phyloP scores from a whole-genome alignment of 805 yeast species.

The Kuraishia floccosa region DNA sequence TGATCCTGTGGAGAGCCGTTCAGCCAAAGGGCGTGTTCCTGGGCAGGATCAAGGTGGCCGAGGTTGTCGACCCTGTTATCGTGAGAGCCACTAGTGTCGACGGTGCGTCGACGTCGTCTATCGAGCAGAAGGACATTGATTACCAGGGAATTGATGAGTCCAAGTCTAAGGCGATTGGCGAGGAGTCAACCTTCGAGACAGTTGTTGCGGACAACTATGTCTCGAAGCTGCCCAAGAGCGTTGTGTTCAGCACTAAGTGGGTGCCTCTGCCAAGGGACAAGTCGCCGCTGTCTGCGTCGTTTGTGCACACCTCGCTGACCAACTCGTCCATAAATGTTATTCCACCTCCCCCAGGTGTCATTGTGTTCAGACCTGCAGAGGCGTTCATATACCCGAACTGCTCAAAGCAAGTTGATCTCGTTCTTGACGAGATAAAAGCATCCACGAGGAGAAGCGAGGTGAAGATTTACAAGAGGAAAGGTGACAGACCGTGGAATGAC shows the following conservation, averaged over 20 bases:
- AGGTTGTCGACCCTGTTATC: constrained; percentile 53
- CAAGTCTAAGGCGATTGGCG: neutral
- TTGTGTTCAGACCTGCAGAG: constrained; percentile 77
- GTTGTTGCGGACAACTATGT: neutral
- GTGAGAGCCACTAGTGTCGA: constrained; percentile 7
- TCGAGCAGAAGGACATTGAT: constrained; percentile 1
- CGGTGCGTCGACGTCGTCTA: neutral
- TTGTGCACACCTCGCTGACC: constrained; percentile 21
- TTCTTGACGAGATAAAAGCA: constrained; percentile 55
- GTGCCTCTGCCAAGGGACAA: constrained; percentile 41
- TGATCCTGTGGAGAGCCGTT: constrained; percentile 61
- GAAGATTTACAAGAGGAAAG: constrained; percentile 23
- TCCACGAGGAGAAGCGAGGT: constrained; percentile 50
- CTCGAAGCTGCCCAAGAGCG: constrained; percentile 4
- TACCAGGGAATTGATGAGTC: constrained; percentile 1
- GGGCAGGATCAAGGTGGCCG: constrained; percentile 66
- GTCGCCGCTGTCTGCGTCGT: constrained; percentile 8
- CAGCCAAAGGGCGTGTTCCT: constrained; percentile 76
- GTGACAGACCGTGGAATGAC: constrained; percentile 85
- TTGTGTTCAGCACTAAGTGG: constrained; percentile 52
- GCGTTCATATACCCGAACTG: constrained; percentile 75
- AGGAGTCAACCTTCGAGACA: neutral
- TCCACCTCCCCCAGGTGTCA: constrained; percentile 86
- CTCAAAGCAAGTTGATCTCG: constrained; percentile 57
- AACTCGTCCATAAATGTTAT: constrained; percentile 47